A percentile compares a stretch with the other conserved stretches of the same genome.
phyloP scores from a whole-genome alignment of 2,329 filamentous ascomycete species.

The Eutypella sp. region DNA sequence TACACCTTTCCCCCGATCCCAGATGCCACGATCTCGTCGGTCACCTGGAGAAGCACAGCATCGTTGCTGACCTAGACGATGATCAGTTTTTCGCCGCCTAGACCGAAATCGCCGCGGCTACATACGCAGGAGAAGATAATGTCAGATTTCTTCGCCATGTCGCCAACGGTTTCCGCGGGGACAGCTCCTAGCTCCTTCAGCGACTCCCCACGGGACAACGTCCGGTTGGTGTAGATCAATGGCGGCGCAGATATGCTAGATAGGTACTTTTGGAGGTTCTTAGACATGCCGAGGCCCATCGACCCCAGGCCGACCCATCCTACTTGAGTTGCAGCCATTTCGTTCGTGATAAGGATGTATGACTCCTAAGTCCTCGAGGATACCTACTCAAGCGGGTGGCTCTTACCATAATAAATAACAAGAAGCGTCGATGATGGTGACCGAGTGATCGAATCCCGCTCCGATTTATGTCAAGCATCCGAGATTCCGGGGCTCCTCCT shows the following conservation, averaged over 20 bases:
- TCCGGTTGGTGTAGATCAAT: slow-evolving; percentile 36
- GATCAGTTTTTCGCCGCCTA: background rate
- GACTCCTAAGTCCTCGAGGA: too few species aligned
- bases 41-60: slow-evolving; percentile 23
- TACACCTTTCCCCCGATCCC: slow-evolving; percentile 25
- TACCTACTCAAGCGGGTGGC: too few species aligned
- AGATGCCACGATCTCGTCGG: slow-evolving; percentile 11
- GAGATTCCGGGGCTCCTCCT: too few species aligned
- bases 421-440: too few species aligned
- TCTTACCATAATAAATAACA: too few species aligned
- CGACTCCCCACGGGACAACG: slow-evolving; percentile 30
- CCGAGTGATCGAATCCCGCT: too few species aligned
- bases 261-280: slow-evolving; percentile 20
- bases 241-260: slow-evolving; percentile 8
- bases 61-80: slow-evolving; percentile 28
- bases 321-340: slow-evolving; percentile 9
- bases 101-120: background rate
- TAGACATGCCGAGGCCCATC: slow-evolving; percentile 21
- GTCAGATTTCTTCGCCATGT: slow-evolving; percentile 26
- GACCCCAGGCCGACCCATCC: slow-evolving; percentile 19
- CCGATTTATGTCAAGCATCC: too few species aligned
- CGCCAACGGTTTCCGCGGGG: slow-evolving; percentile 16
- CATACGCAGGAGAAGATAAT: slow-evolving; percentile 24
- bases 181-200: slow-evolving; percentile 30
- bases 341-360: too few species aligned